phyloP scores from a whole-genome alignment of 768 basidiomycete species.

The Cantharellus cinnabarinus region DNA sequence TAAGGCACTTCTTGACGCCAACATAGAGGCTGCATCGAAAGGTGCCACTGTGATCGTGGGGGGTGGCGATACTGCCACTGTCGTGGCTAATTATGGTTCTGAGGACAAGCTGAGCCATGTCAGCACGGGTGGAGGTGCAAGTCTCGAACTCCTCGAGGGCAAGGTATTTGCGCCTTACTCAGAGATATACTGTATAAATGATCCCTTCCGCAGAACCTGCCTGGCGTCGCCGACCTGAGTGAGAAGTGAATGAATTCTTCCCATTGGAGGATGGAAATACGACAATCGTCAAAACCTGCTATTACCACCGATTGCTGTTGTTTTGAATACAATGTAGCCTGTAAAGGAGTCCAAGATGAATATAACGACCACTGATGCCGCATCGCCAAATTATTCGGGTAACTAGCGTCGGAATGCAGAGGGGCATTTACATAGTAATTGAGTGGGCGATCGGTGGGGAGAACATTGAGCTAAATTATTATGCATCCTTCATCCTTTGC shows the following conservation, averaged over 20 bases:
- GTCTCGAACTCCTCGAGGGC: conserved; percentile 90
- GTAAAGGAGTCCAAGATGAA: background rate
- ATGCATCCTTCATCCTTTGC: conserved; percentile 89
- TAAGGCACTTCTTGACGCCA: conserved; percentile 60
- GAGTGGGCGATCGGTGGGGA: background rate
- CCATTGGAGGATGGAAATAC: background rate
- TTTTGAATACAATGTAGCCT: background rate
- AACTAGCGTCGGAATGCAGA: background rate
- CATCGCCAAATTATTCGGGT: background rate
- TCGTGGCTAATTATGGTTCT: conserved; percentile 65
- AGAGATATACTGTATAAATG: conserved; percentile 1
- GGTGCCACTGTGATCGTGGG: conserved; percentile 90
- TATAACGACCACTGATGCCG: background rate
- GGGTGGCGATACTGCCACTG: conserved; percentile 90
- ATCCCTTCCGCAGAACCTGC: conserved; percentile 38
- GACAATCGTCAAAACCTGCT: background rate
- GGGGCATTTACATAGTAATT: background rate
- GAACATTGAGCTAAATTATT: conserved; percentile 15
- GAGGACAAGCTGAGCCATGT: conserved; percentile 91
- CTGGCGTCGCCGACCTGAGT: conserved; percentile 80
- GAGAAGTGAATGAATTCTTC: conserved; percentile 33
- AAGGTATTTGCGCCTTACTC: conserved; percentile 38
- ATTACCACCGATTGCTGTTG: background rate
- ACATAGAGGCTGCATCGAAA: conserved; percentile 64
- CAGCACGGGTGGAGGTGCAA: conserved; percentile 86